A percentile compares a stretch with the other conserved stretches of the same genome.
Conservation (phyloP, 768 basidiomycete genomes). For the Pleurotus pulmonarius region DNA sequence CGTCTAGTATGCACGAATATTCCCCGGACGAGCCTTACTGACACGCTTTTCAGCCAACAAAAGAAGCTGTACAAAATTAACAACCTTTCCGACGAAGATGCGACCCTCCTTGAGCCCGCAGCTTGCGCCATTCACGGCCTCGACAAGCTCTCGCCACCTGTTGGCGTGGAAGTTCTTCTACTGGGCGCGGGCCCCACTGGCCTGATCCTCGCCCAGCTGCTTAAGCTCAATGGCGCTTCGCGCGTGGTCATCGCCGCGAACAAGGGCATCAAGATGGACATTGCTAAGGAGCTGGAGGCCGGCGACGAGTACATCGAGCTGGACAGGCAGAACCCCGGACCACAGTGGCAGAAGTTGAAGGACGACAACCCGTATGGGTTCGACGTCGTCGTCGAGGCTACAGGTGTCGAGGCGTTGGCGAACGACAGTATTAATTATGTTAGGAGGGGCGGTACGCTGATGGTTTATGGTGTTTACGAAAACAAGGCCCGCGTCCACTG, state of each 20-base stretch:
- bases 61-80: constrained; percentile 85
- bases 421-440: constrained; percentile 90
- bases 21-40: background rate
- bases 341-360: constrained; percentile 80
- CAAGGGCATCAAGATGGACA: constrained; percentile 87
- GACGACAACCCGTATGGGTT: constrained; percentile 82
- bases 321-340: constrained; percentile 67
- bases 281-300: constrained; percentile 74
- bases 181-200: constrained; percentile 90
- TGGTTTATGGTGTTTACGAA: constrained; percentile 91
- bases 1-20: constrained; percentile 54
- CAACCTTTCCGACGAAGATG: constrained; percentile 84
- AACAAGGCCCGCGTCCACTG: constrained; percentile 74
- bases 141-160: constrained; percentile 79
- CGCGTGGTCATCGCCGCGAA: constrained; percentile 84
- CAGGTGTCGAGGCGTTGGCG: constrained; percentile 82
- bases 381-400: constrained; percentile 61
- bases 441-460: constrained; percentile 75
- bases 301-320: constrained; percentile 87
- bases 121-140: constrained; percentile 91
- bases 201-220: constrained; percentile 83
- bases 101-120: constrained; percentile 85
- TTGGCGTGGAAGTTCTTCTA: constrained; percentile 81
- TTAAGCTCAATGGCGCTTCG: constrained; percentile 83
- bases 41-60: constrained; percentile 27